Percentiles rank a stretch among this genome's conserved stretches.
These are phyloP conservation scores for Fomitiporia mediterranea DNA, from an alignment of 1,284 basidiomycete genomes.

Conservation along the genomic window DNA sequence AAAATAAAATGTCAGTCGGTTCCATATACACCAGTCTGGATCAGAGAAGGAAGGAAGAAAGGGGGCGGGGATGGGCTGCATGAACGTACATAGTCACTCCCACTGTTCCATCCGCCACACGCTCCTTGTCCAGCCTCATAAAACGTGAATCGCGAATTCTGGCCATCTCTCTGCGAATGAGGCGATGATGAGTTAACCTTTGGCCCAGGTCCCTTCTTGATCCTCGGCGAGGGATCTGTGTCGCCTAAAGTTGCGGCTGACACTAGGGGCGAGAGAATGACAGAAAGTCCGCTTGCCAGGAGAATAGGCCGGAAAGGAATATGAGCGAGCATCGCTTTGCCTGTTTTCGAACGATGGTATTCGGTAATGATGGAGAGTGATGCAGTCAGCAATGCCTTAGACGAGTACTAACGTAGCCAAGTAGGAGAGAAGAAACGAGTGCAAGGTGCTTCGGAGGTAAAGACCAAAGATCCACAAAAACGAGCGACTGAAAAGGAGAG, in stretches of 20 bases:
- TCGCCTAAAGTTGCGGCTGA: background rate
- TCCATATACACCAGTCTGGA: background rate
- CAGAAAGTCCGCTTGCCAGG: background rate
- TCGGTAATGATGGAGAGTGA: too few relatives aligned
- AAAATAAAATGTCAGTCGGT: background rate
- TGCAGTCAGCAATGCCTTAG: too few relatives aligned
- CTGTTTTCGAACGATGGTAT: too few relatives aligned
- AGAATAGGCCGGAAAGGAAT: background rate
- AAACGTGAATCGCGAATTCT: constrained; percentile 32
- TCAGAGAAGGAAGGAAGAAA: background rate
- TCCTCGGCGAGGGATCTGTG: background rate
- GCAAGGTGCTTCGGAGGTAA: too few relatives aligned
- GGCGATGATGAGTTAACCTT: background rate
- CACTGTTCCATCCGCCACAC: constrained; percentile 32
- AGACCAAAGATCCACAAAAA: too few relatives aligned
- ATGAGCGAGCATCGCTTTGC: too few relatives aligned
- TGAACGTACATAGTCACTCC: constrained; percentile 34
- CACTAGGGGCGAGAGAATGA: background rate
- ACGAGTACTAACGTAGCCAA: too few relatives aligned
- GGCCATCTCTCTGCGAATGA: constrained; percentile 18
- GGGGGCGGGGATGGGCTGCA: background rate
- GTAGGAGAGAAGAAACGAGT: too few relatives aligned
- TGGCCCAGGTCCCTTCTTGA: background rate
- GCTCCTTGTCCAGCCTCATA: constrained; percentile 35
- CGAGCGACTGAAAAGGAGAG: too few relatives aligned